These are phyloP conservation scores for Melampsora americana DNA, from an alignment of 1,284 basidiomycete genomes.

Conservation along the genomic window DNA sequence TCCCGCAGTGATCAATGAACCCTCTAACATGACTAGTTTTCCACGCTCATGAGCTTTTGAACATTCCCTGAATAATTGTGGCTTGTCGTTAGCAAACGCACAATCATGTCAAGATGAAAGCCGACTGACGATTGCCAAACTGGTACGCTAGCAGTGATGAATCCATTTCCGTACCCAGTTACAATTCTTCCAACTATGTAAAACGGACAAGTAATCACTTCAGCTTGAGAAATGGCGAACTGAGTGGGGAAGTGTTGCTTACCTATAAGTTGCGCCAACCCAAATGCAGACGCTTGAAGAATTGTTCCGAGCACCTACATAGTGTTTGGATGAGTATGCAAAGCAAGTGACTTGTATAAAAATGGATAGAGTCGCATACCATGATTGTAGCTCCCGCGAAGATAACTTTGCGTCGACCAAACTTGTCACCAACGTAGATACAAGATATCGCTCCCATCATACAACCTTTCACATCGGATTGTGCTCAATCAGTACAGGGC, in stretches of 20 bases:
- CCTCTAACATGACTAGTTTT: conserved; percentile 67
- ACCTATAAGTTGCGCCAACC: conserved; percentile 61
- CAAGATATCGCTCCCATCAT: conserved; percentile 55
- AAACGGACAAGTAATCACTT: too few relatives aligned
- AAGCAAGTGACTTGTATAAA: too few relatives aligned
- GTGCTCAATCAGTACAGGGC: neutral
- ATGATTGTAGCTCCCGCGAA: conserved; percentile 61
- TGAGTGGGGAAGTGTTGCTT: too few relatives aligned
- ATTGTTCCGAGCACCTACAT: conserved; percentile 60
- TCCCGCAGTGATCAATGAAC: conserved; percentile 67
- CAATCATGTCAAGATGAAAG: too few relatives aligned
- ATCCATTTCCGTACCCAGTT: conserved; percentile 66
- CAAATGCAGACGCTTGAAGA: conserved; percentile 61
- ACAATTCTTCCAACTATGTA: conserved; percentile 61
- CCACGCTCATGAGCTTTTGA: conserved; percentile 64
- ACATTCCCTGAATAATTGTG: conserved; percentile 61
- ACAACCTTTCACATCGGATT: conserved; percentile 9
- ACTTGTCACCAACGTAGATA: conserved; percentile 61
- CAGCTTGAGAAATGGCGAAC: too few relatives aligned
- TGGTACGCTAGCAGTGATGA: conserved; percentile 60
- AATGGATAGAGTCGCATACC: conserved; percentile 53
- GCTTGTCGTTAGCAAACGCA: too few relatives aligned
- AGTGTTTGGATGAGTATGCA: too few relatives aligned
- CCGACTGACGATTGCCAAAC: conserved; percentile 50
- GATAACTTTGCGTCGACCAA: conserved; percentile 62